Evolutionary conservation across 2,329 filamentous ascomycete species (phyloP).

Genomic region (Pezicula carpinea): DNA sequence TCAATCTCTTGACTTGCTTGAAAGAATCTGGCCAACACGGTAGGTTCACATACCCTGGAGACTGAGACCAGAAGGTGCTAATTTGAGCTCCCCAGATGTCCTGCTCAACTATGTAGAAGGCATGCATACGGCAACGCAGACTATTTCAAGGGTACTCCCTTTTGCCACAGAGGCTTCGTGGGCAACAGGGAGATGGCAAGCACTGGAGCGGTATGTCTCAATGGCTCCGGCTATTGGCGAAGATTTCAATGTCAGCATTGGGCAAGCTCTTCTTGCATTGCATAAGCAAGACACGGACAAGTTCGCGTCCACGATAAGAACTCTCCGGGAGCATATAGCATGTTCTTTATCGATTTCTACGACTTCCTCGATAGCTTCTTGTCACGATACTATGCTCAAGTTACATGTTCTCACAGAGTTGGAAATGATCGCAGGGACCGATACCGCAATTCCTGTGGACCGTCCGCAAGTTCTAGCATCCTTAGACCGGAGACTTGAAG

Average conservation of each 20-base stretch:
- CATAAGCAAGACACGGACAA: constrained; percentile 43
- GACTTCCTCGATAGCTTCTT: constrained; percentile 76
- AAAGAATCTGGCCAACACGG: constrained; percentile 95
- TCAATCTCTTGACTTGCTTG: constrained; percentile 80
- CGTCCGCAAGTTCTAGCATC: constrained; percentile 42
- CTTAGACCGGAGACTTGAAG: constrained; percentile 74
- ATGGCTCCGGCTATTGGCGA: constrained; percentile 42
- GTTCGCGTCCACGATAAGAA: constrained; percentile 55
- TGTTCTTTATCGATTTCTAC: constrained; percentile 70
- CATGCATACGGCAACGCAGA: constrained; percentile 49
- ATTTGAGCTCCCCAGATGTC: constrained; percentile 52
- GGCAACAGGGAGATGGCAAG: constrained; percentile 79
- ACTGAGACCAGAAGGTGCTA: constrained; percentile 16
- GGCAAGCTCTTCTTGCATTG: constrained; percentile 59
- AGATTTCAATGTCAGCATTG: constrained; percentile 82
- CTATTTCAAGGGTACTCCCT: constrained; percentile 63
- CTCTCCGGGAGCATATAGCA: constrained; percentile 66
- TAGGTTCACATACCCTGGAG: constrained; percentile 35
- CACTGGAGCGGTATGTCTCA: constrained; percentile 62
- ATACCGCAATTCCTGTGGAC: constrained; percentile 30
- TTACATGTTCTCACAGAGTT: constrained; percentile 86
- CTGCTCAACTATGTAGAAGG: constrained; percentile 82
- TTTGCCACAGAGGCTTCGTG: constrained; percentile 90
- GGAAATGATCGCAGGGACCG: constrained; percentile 62
- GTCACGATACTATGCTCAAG: constrained; percentile 79